phyloP scores from a whole-genome alignment of 2,329 filamentous ascomycete genomes.

The Basipetospora chlamydospora region DNA sequence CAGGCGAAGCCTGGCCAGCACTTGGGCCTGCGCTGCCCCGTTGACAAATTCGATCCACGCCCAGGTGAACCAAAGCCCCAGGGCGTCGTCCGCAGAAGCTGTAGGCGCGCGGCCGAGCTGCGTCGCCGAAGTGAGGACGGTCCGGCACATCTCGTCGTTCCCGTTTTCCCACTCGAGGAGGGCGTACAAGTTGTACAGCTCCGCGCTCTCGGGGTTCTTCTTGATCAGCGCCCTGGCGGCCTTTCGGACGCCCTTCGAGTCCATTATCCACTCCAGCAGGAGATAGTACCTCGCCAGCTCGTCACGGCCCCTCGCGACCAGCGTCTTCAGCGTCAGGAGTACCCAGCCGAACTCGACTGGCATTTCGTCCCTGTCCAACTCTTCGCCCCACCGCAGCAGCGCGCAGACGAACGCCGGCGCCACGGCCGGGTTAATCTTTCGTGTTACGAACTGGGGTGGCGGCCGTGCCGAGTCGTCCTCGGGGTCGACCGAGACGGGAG shows the following conservation, averaged over 20 bases:
- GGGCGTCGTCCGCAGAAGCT: neutral
- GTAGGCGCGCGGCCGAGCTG: neutral
- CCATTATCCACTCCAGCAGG: conserved; percentile 46
- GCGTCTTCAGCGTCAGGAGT: conserved; percentile 37
- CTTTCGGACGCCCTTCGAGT: conserved; percentile 46
- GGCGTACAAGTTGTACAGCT: conserved; percentile 68
- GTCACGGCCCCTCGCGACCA: conserved; percentile 30
- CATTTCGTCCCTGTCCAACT: neutral
- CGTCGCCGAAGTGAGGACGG: conserved; percentile 42
- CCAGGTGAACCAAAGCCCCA: conserved; percentile 27
- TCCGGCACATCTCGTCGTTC: conserved; percentile 41
- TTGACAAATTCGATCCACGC: conserved; percentile 49
- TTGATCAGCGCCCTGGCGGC: conserved; percentile 62
- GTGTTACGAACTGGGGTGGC: neutral
- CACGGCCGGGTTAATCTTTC: neutral
- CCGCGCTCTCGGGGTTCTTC: conserved; percentile 43
- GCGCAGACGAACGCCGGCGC: conserved; percentile 1
- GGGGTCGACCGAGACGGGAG: neutral
- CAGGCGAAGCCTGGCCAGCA: conserved; percentile 25
- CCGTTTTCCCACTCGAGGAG: conserved; percentile 50
- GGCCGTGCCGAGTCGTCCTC: neutral
- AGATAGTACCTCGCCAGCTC: conserved; percentile 54
- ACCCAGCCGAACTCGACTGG: conserved; percentile 30
- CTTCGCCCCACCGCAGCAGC: neutral
- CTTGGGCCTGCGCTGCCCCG: conserved; percentile 7